Base-by-base conservation (phyloP, 306 rosid species). In the Gleditsia sinensis region DNA sequence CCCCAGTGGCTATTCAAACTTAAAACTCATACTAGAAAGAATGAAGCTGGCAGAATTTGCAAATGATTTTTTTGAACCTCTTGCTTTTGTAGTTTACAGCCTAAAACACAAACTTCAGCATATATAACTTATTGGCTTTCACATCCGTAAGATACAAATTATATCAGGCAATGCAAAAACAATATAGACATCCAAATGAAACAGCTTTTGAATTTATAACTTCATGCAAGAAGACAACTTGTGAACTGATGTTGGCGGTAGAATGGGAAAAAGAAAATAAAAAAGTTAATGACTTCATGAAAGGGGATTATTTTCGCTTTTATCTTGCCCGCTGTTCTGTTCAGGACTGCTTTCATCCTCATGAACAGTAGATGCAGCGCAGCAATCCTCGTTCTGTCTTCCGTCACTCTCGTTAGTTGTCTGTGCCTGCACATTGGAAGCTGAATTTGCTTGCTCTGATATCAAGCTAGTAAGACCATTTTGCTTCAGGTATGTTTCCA, bases 391-490 rank as follows among this genome's bases (percentile, higher is more conserved):
- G 16, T 83, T 67, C 1, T 59, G 82, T 75, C 73, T 86, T 60
- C 82, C 96, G 73, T 88, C 98, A 4, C 87, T 82, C 69, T 86
- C 96, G 23, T 88, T 85, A 14, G 84, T 53, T 20, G 82, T 87
- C 71, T 88, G 90, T 5, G 83, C 79, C 45, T 78, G 89, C 45
- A 66, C 83, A 39, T 78, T 84, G 59, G 98, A 85, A 9, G 89
- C 71, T 23, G 94, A 82, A 71, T 88, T 88, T 56, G 88, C 79
- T 81, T 81, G 94, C 73, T 94, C 96, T 6, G 90, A 61, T 40
- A 79, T 73, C 87, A 94, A 86, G 86, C 97, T 94, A 37, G 91
- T 61, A 48, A 92, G 92, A 50, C 99, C 99, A 69, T 90, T 94
- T 84, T 90, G 90, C 82, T 92, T 91, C 76, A 94, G 80, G 78